A percentile compares a stretch with the other conserved stretches of the same genome.
Conservation (phyloP, 139 green algal species). For the Chlorella ohadii region DNA sequence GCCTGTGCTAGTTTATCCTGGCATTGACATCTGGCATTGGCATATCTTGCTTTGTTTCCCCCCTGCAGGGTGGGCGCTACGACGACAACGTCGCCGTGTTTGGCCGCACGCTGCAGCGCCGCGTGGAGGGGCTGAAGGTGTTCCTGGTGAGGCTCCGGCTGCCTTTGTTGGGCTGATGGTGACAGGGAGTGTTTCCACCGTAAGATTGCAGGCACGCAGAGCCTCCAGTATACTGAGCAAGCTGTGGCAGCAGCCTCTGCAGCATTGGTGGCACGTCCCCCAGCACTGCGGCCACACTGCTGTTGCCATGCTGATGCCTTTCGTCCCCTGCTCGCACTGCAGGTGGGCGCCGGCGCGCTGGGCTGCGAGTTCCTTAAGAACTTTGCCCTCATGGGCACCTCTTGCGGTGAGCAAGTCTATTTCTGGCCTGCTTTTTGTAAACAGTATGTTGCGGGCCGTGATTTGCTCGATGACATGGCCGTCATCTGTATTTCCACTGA, state of each 20-base stretch:
- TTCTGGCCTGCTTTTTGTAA: too few relatives aligned
- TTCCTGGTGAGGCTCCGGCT: conserved; percentile 79
- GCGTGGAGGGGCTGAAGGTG: conserved; percentile 76
- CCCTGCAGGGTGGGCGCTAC: conserved; percentile 73
- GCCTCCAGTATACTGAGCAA: too few relatives aligned
- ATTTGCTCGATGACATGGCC: too few relatives aligned
- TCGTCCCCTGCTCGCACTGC: neutral
- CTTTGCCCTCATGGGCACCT: conserved; percentile 96
- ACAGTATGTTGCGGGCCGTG: too few relatives aligned
- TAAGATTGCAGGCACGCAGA: too few relatives aligned
- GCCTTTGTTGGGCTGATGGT: neutral
- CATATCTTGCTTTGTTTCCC: neutral
- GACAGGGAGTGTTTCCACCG: too few relatives aligned
- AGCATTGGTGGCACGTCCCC: neutral
- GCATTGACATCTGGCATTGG: too few relatives aligned
- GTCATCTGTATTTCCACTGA: too few relatives aligned
- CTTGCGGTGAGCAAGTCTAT: conserved; percentile 4
- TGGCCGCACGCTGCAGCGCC: conserved; percentile 77
- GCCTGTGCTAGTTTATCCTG: too few relatives aligned
- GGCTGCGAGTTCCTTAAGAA: conserved; percentile 99
- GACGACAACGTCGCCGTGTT: conserved; percentile 92
- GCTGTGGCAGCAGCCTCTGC: too few relatives aligned
- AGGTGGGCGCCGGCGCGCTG: conserved; percentile 92
- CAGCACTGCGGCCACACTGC: too few relatives aligned
- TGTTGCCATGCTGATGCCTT: neutral